These are phyloP conservation scores for Tulasnella sp. DNA, from an alignment of 768 basidiomycete genomes.

Conservation along the genomic window DNA sequence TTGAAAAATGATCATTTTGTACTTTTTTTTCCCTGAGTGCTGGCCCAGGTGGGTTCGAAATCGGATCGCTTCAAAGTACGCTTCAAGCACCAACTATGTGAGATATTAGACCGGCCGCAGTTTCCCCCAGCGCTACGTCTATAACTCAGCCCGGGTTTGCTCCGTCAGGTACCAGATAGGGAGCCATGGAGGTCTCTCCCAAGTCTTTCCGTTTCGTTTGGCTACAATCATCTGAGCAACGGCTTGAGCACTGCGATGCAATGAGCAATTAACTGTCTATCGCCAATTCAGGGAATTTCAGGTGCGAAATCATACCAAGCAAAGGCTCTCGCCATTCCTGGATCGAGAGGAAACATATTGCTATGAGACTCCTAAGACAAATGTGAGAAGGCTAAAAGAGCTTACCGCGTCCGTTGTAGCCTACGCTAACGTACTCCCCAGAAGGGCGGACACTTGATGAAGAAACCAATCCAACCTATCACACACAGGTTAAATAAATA, in stretches of 20 bases:
- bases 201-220: constrained; percentile 46
- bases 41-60: neutral
- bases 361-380: neutral
- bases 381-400: neutral
- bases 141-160: neutral
- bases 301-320: constrained; percentile 51
- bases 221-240: constrained; percentile 57
- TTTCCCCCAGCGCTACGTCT: neutral
- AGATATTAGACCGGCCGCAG: neutral
- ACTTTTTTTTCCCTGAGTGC: neutral
- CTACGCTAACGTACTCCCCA: constrained; percentile 55
- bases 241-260: constrained; percentile 53
- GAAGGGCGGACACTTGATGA: constrained; percentile 35
- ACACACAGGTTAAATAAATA: neutral
- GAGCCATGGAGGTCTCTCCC: constrained; percentile 60
- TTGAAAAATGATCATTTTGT: neutral
- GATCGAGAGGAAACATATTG: too few species aligned
- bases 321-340: constrained; percentile 60
- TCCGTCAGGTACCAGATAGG: constrained; percentile 39
- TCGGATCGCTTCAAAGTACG: neutral
- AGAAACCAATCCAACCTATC: constrained; percentile 61
- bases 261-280: neutral
- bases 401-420: constrained; percentile 71
- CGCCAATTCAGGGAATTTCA: neutral
- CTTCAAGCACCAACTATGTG: neutral